These are phyloP conservation scores for Colletotrichum higginsianum DNA, from an alignment of 2,329 filamentous ascomycete genomes.

Conservation along the genomic window DNA sequence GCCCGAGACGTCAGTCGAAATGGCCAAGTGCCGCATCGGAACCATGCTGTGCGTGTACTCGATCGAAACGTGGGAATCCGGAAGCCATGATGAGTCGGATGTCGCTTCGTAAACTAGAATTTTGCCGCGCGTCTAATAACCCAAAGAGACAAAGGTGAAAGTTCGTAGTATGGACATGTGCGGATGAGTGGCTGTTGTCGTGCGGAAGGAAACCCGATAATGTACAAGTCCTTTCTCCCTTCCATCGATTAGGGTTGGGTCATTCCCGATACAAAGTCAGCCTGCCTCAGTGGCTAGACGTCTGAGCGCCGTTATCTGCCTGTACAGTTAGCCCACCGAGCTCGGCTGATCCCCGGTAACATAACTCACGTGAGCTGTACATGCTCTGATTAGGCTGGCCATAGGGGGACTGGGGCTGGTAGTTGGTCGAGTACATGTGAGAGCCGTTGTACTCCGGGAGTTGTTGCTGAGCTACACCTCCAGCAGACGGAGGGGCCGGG, in stretches of 20 bases:
- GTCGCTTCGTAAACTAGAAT: conserved; percentile 41
- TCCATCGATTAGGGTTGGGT: conserved; percentile 37
- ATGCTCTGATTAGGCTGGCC: conserved; percentile 70
- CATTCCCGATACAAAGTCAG: conserved; percentile 17
- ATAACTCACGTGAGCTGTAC: conserved; percentile 70
- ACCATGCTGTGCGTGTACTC: conserved; percentile 31
- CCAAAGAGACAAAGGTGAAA: conserved; percentile 36
- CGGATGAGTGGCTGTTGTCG: conserved; percentile 30
- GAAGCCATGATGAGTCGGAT: conserved; percentile 22
- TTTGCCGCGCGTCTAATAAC: conserved; percentile 42
- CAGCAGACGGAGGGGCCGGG: conserved; percentile 71
- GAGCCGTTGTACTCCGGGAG: conserved; percentile 69
- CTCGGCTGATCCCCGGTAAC: background rate
- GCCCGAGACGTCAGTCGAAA: conserved; percentile 19
- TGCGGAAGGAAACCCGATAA: conserved; percentile 38
- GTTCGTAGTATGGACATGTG: conserved; percentile 39
- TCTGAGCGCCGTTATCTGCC: conserved; percentile 44
- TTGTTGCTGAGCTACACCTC: conserved; percentile 63
- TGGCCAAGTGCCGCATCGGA: conserved; percentile 25
- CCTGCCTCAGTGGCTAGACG: conserved; percentile 38
- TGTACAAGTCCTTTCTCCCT: conserved; percentile 38
- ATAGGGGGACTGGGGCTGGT: conserved; percentile 72
- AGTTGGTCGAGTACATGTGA: conserved; percentile 69
- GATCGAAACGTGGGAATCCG: conserved; percentile 22
- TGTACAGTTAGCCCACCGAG: conserved; percentile 30